Percentiles rank a stretch among this genome's conserved stretches.
Evolutionary conservation across 1,139 yeast genomes (phyloP).

Genomic region (Geotrichum aggregatum): DNA sequence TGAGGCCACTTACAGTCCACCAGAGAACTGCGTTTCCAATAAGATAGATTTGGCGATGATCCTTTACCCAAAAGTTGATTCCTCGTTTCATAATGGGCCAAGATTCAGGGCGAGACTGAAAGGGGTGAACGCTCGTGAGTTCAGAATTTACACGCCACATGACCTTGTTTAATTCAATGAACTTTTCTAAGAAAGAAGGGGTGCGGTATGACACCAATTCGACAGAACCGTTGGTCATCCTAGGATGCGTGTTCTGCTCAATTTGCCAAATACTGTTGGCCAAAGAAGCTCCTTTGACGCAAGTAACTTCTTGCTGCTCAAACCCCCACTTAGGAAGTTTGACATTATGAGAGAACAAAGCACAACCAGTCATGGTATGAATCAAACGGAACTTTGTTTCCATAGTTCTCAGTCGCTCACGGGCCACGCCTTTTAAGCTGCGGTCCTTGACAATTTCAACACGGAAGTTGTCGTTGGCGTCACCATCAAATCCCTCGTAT

Average conservation of each 20-base stretch:
- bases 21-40: slow-evolving; percentile 87
- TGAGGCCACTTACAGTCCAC: slow-evolving; percentile 69
- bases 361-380: slow-evolving; percentile 88
- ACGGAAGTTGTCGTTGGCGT: slow-evolving; percentile 90
- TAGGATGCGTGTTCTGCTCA: slow-evolving; percentile 58
- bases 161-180: slow-evolving; percentile 70
- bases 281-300: slow-evolving; percentile 77
- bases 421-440: slow-evolving; percentile 57
- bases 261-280: slow-evolving; percentile 81
- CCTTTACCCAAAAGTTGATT: slow-evolving; percentile 87
- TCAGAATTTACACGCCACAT: slow-evolving; percentile 94
- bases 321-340: slow-evolving; percentile 95
- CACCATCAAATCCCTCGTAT: slow-evolving; percentile 84
- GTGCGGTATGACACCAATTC: slow-evolving; percentile 58
- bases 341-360: slow-evolving; percentile 77
- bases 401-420: slow-evolving; percentile 64
- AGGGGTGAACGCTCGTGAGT: slow-evolving; percentile 75
- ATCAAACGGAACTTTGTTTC: slow-evolving; percentile 79
- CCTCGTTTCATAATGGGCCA: slow-evolving; percentile 93
- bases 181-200: slow-evolving; percentile 63
- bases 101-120: slow-evolving; percentile 80
- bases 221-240: slow-evolving; percentile 41
- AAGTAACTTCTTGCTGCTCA: slow-evolving; percentile 93
- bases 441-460: slow-evolving; percentile 72
- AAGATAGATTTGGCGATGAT: slow-evolving; percentile 74